phyloP scores from a whole-genome alignment of 495 filamentous ascomycete species.

The Penicillium parvum region DNA sequence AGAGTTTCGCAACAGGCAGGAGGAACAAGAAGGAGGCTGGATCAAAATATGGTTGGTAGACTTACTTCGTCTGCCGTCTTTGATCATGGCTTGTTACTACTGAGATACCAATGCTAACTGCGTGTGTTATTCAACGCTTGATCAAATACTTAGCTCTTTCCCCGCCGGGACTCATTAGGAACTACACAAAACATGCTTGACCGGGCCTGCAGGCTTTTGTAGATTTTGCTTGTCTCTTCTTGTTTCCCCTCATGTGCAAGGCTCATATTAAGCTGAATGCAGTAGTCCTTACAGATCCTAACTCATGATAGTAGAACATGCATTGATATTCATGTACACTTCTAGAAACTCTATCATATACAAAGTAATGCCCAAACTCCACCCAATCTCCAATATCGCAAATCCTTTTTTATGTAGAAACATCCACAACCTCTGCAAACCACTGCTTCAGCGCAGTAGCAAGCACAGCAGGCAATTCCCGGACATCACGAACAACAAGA shows the following conservation, averaged over 20 bases:
- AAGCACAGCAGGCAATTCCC: constrained; percentile 83
- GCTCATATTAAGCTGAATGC: no score
- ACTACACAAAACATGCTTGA: background rate
- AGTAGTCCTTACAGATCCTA: no score
- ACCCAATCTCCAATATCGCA: constrained; percentile 13
- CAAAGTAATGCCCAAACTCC: constrained; percentile 13
- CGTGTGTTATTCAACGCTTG: no score
- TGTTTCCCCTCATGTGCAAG: no score
- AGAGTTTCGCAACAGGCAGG: constrained; percentile 74
- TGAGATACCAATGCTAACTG: constrained; percentile 15
- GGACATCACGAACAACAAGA: constrained; percentile 85
- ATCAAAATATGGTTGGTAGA: constrained; percentile 76
- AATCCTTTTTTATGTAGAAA: constrained; percentile 33
- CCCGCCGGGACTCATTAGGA: no score
- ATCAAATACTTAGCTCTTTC: no score
- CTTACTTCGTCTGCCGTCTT: background rate
- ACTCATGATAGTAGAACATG: background rate
- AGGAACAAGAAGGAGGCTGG: constrained; percentile 75
- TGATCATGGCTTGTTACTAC: no score
- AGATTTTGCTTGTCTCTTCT: no score
- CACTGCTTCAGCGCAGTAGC: constrained; percentile 87
- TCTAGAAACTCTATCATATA: constrained; percentile 17
- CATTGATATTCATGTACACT: constrained; percentile 4
- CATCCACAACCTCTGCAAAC: constrained; percentile 88
- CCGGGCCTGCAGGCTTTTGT: no score